These are phyloP conservation scores for Geosmithia flava DNA, from an alignment of 2,329 filamentous ascomycete species.

Conservation along the genomic window DNA sequence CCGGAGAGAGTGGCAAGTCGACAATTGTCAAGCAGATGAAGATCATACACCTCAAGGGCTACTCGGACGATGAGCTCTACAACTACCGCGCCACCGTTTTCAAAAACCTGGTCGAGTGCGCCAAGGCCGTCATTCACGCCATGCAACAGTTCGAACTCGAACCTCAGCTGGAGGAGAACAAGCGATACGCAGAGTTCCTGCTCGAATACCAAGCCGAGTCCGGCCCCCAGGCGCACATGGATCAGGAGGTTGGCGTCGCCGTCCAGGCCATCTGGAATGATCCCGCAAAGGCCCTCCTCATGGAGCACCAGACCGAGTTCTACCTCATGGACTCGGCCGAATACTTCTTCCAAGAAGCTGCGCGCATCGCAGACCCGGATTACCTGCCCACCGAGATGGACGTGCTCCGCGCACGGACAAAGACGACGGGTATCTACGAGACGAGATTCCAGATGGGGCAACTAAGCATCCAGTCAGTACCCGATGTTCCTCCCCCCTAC, in stretches of 20 bases:
- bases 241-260: conserved; percentile 68
- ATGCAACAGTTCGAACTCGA: conserved; percentile 88
- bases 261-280: conserved; percentile 86
- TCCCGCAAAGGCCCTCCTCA: conserved; percentile 64
- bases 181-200: conserved; percentile 66
- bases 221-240: conserved; percentile 75
- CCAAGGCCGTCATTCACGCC: conserved; percentile 80
- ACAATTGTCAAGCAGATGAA: conserved; percentile 99
- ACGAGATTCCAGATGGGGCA: conserved; percentile 98
- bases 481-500: not conserved
- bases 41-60: conserved; percentile 97
- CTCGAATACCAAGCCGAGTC: conserved; percentile 82
- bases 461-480: conserved; percentile 87
- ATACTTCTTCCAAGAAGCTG: conserved; percentile 94
- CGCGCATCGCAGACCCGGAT: conserved; percentile 68
- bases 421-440: conserved; percentile 98
- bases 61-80: conserved; percentile 84
- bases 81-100: conserved; percentile 95
- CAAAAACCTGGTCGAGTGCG: conserved; percentile 96
- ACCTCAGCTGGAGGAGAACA: conserved; percentile 58
- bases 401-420: conserved; percentile 88
- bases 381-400: conserved; percentile 93
- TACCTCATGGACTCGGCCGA: conserved; percentile 98
- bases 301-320: conserved; percentile 95
- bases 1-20: conserved; percentile 96